Percentiles rank a stretch among this genome's conserved stretches.
Evolutionary conservation across 2,329 filamentous ascomycete species (phyloP).

Genomic region (Alternaria metachromatica): DNA sequence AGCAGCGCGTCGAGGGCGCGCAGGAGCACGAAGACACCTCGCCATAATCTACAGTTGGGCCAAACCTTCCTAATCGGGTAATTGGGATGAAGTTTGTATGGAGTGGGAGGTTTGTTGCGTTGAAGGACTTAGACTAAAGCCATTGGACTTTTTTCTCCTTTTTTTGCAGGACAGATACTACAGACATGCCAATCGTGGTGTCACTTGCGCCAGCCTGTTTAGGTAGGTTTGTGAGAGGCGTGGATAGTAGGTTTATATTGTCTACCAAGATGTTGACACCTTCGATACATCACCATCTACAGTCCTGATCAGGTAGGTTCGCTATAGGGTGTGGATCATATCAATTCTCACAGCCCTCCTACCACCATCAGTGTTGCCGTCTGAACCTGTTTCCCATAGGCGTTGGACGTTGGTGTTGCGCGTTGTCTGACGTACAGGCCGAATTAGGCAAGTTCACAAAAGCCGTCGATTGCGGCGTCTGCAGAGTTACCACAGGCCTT

Average conservation of each 20-base stretch:
- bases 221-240: background rate
- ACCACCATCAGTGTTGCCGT: background rate
- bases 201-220: no score
- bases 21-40: background rate
- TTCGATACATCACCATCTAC: background rate
- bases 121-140: background rate
- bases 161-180: no score
- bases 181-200: no score
- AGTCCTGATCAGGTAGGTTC: background rate
- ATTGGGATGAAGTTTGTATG: background rate
- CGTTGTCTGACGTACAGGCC: background rate
- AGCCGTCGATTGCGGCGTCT: background rate
- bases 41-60: rapidly evolving
- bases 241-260: background rate
- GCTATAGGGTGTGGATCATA: rapidly evolving
- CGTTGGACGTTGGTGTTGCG: background rate
- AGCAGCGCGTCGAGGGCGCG: background rate
- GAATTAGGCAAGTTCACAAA: background rate
- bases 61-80: background rate
- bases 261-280: background rate
- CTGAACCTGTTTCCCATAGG: background rate
- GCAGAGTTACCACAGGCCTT: background rate
- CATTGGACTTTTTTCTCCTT: no score
- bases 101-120: background rate
- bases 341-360: background rate